Evolutionary conservation across 2,329 filamentous ascomycete genomes (phyloP).

Genomic region (Claviceps digitariae): DNA sequence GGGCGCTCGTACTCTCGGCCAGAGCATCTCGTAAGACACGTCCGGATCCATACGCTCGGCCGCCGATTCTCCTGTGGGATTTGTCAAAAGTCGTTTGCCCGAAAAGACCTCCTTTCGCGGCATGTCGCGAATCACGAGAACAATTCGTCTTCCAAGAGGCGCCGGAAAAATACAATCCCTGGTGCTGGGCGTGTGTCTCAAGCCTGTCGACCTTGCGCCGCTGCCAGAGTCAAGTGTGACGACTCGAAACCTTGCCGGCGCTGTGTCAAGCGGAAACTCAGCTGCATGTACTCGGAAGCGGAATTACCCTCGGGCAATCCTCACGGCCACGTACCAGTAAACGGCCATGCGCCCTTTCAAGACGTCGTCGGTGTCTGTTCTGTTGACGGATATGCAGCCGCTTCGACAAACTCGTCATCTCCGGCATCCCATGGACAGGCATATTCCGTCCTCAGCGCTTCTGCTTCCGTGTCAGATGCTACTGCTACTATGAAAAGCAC

Average conservation of each 20-base stretch:
- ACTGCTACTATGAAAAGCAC: slow-evolving; percentile 13
- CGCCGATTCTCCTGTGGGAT: slow-evolving; percentile 35
- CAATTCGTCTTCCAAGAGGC: slow-evolving; percentile 32
- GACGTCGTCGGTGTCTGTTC: slow-evolving; percentile 7
- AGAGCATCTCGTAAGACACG: slow-evolving; percentile 39
- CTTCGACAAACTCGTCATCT: slow-evolving; percentile 9
- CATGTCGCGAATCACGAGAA: slow-evolving; percentile 39
- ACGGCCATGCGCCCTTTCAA: slow-evolving; percentile 13
- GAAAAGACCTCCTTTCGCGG: slow-evolving; percentile 39
- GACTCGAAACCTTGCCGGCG: slow-evolving; percentile 40
- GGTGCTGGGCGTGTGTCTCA: slow-evolving; percentile 36
- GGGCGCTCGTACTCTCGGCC: slow-evolving; percentile 37
- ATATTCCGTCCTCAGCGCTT: slow-evolving; percentile 1
- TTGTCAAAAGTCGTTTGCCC: slow-evolving; percentile 39
- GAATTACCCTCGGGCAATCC: slow-evolving; percentile 29
- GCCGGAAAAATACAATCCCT: slow-evolving; percentile 30
- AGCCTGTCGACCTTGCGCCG: slow-evolving; percentile 37
- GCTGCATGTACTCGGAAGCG: slow-evolving; percentile 26
- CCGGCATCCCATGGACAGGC: slow-evolving; percentile 12
- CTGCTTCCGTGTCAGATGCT: slow-evolving; percentile 9
- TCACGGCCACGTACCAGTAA: slow-evolving; percentile 28
- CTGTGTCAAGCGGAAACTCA: slow-evolving; percentile 32
- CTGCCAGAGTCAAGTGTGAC: slow-evolving; percentile 41
- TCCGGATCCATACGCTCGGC: slow-evolving; percentile 36
- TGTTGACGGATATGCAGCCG: not conserved